Evolutionary conservation across 176 grass and related monocot species (phyloP), one percentile per base, ranked within the genome.

Genomic region (Carex myosuroides): DNA sequence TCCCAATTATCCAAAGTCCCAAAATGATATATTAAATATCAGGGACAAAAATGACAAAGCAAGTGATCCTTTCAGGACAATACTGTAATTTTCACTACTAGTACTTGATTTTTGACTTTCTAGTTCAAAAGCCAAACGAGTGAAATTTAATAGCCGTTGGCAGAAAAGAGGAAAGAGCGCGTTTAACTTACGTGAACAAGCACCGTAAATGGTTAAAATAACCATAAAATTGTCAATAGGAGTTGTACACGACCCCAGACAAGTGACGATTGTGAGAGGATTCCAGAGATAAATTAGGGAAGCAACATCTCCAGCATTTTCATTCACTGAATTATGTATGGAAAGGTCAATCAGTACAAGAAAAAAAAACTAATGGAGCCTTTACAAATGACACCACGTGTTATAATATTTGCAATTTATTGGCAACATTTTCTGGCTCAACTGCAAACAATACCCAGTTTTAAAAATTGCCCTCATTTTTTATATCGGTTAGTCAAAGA

Each of bases 251-350:
- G 89, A 95, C 64, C 93, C 96, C 68, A 95, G 48, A 85, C 96
- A 99, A 76, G 89, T 92, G 62, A 99, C 84, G 83, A 99, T 92
- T 84, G 91, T 88, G 88, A 94, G 87, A 60, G 96, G 96, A 57
- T 99, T 99, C 96, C 96, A 99, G 79, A 99, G 59, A 92, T 95
- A 99, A 84, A 99, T 87, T 63, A 95, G 87, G 73, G 93, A 95
- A 79, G 93, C 93, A 86, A 95, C 83, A 84, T 95, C 93, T 86
- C 91, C 96, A 46, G 86, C 35, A 17, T 65, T 90, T 81, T 89
- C 57, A 54, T 88, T 86, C 52, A 82, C 94, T 78, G 52, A 71
- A 46, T 42, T 32, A 56, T 6, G 8, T 54, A 54, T 77, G 73
- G 73, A 32, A 54, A 14, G 44, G 21, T 11, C 68, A 71, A 22